These are phyloP conservation scores for Taphrina deformans DNA, from an alignment of 1,139 yeast species.

Conservation along the genomic window DNA sequence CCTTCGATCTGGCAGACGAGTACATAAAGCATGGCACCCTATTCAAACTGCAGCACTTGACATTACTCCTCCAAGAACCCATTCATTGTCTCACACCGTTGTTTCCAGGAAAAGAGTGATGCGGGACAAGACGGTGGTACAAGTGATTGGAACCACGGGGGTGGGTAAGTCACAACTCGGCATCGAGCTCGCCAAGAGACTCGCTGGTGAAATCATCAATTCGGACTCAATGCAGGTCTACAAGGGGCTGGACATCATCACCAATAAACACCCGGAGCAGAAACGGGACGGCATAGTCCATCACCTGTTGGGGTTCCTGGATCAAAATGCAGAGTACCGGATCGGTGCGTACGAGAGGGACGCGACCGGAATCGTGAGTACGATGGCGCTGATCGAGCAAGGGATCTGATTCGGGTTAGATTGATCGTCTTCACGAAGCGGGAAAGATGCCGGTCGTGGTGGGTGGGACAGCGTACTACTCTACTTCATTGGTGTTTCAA, in stretches of 20 bases:
- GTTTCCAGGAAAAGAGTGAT: no score
- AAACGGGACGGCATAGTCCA: constrained; percentile 77
- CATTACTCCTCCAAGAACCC: no score
- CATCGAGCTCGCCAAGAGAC: constrained; percentile 71
- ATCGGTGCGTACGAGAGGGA: constrained; percentile 79
- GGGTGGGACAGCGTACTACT: constrained; percentile 95
- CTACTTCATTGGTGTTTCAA: constrained; percentile 71
- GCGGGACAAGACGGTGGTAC: constrained; percentile 48
- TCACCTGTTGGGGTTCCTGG: constrained; percentile 74
- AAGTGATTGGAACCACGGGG: constrained; percentile 94
- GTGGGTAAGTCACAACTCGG: constrained; percentile 74
- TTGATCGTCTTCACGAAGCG: constrained; percentile 63
- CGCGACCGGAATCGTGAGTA: constrained; percentile 50
- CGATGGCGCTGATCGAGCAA: not conserved
- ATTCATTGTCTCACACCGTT: no score
- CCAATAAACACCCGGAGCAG: constrained; percentile 83
- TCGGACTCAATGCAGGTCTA: constrained; percentile 98
- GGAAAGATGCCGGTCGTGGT: constrained; percentile 83
- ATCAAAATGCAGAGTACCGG: constrained; percentile 77
- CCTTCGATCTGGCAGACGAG: no score
- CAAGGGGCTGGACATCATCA: constrained; percentile 66
- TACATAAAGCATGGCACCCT: no score
- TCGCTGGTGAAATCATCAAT: constrained; percentile 87
- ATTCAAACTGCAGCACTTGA: no score
- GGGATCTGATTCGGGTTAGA: constrained; percentile 41